Evolutionary conservation across 495 filamentous ascomycete genomes (phyloP).

Genomic region (Massariosphaeria phaeospora): DNA sequence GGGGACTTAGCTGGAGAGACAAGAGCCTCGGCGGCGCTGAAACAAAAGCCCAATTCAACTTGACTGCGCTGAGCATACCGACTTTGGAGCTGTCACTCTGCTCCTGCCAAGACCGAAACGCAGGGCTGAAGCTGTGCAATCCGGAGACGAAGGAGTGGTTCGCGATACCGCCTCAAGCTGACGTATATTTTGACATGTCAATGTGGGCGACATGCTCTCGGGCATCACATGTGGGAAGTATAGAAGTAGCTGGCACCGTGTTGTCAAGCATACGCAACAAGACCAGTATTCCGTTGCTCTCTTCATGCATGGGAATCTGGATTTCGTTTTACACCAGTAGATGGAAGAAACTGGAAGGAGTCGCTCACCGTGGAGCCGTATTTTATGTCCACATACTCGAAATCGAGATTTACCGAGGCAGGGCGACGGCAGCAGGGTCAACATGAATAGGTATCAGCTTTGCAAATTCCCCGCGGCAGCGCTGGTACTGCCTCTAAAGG

Average conservation of each 20-base stretch:
- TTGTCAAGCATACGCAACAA: conserved; percentile 29
- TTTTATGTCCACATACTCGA: conserved; percentile 27
- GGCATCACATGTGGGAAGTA: conserved; percentile 34
- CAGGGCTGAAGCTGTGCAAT: conserved; percentile 38
- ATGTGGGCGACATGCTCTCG: conserved; percentile 39
- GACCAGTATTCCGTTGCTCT: conserved; percentile 20
- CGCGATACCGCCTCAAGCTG: conserved; percentile 30
- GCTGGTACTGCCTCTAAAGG: too few relatives aligned
- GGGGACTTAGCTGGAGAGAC: background rate
- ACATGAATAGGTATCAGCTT: background rate
- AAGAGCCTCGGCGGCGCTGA: background rate
- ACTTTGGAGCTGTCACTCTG: conserved; percentile 42
- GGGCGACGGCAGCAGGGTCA: background rate
- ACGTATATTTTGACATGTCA: conserved; percentile 40
- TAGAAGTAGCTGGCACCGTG: conserved; percentile 40
- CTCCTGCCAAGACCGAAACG: conserved; percentile 38
- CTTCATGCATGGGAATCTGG: conserved; percentile 37
- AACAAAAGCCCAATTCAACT: conserved; percentile 25
- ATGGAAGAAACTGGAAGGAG: conserved; percentile 30
- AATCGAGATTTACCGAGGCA: background rate
- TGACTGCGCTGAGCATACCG: conserved; percentile 40
- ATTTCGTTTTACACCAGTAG: conserved; percentile 37
- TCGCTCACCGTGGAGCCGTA: conserved; percentile 39
- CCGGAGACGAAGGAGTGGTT: conserved; percentile 34
- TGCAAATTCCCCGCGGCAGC: background rate